Evolutionary conservation across 2,329 filamentous ascomycete species (phyloP), one percentile per base, ranked within the genome.

Genomic region (Cladorrhinum sp.): DNA sequence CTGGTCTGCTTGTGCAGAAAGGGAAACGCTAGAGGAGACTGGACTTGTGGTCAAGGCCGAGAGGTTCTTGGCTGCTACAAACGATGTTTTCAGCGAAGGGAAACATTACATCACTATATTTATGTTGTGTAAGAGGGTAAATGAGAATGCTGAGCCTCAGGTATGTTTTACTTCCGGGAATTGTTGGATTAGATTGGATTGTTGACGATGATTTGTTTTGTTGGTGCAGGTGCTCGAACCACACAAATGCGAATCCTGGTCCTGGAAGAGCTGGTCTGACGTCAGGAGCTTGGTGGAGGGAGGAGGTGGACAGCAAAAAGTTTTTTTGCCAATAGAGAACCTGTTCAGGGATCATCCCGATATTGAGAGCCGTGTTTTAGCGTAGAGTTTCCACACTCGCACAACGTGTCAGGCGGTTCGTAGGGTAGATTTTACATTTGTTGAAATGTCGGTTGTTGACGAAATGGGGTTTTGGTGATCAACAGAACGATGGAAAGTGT

Each of bases 61-160:
- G 4, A 78, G 76, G 51, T 80, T 88, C 42, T 65, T 87, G 0
- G 83, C 81, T 0, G 81, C 85, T 0, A 91, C 87, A 4, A 91
- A 92, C 69, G 85, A 87, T 67, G 70, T 89, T 0, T 90, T 92
- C 70, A 68, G 73, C 1, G 79, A 82, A n/a, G 74, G 73, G 0
- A 90, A 87, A 72, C 90, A 94, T 70, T 94, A 93, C 69, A 79
- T 92, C 55, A 93, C 90, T 0, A 72, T 92, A 2, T 92, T 90
- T 66, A 82, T 91, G 63, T 75, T 77, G 0, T 85, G 83, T 48
- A 74, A 73, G 50, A 75, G 84, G 66, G 69, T 74, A 0, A 79
- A 84, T 24, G 75, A 79, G 16, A 65, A 68, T 0, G 78, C 79
- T 24, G 72, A 82, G 64, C 82, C 88, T 0, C 59, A 80, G 77